phyloP scores from a whole-genome alignment of 2,329 filamentous ascomycete species.

The Coleophoma crateriformis region DNA sequence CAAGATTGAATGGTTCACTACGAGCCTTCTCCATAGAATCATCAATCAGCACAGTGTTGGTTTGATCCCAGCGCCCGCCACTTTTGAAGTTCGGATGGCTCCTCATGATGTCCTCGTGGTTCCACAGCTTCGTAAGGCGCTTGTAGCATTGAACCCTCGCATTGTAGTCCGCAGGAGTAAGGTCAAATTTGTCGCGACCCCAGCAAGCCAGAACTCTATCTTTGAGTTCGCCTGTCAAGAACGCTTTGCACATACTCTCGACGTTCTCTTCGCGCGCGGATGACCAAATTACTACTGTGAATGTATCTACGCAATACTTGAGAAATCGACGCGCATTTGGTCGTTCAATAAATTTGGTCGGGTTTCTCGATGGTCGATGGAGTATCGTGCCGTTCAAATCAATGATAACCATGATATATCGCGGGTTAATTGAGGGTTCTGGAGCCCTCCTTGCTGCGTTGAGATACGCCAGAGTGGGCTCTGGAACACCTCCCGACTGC shows the following conservation, averaged over 20 bases:
- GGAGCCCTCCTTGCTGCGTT: background rate
- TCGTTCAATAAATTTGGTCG: slow-evolving; percentile 56
- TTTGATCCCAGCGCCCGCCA: slow-evolving; percentile 63
- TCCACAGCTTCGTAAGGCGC: slow-evolving; percentile 70
- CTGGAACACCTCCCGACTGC: background rate
- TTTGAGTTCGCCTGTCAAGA: slow-evolving; percentile 53
- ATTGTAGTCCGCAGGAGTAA: slow-evolving; percentile 60
- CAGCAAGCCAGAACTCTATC: slow-evolving; percentile 62
- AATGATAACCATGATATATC: slow-evolving; percentile 72
- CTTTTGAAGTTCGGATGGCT: slow-evolving; percentile 36
- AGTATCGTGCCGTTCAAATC: slow-evolving; percentile 93
- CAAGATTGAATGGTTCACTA: slow-evolving; percentile 76
- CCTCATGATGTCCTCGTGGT: slow-evolving; percentile 33
- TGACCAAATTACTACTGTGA: slow-evolving; percentile 86
- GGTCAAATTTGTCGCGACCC: slow-evolving; percentile 71
- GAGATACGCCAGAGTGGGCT: background rate
- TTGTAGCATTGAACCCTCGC: slow-evolving; percentile 85
- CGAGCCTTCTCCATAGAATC: slow-evolving; percentile 77
- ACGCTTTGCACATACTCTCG: slow-evolving; percentile 53
- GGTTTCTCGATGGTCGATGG: slow-evolving; percentile 53
- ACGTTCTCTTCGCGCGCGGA: slow-evolving; percentile 76
- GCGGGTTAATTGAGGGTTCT: slow-evolving; percentile 35
- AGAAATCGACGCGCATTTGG: slow-evolving; percentile 67
- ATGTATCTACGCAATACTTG: slow-evolving; percentile 65
- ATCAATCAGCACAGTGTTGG: slow-evolving; percentile 85